phyloP scores from a whole-genome alignment of 352 stramenopile species.

The Pythium myriotylum region DNA sequence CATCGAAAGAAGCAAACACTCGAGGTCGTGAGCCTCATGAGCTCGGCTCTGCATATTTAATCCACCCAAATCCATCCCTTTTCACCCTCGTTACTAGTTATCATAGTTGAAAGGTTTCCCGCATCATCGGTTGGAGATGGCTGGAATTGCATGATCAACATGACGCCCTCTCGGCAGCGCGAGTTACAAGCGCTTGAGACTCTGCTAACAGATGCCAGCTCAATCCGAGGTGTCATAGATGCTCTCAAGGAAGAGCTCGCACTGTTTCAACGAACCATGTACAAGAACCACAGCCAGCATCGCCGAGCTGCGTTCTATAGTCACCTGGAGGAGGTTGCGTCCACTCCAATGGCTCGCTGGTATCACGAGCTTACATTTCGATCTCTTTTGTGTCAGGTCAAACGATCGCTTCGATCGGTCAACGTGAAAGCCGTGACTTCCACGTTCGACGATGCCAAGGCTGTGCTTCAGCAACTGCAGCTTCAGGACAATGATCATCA shows the following conservation, averaged over 20 bases:
- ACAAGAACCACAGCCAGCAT: conserved; percentile 90
- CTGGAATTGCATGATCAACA: conserved; percentile 20
- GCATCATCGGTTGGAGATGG: conserved; percentile 18
- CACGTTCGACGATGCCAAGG: conserved; percentile 41
- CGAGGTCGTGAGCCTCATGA: neutral
- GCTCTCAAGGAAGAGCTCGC: conserved; percentile 56
- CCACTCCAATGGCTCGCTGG: neutral
- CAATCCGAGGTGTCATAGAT: conserved; percentile 38
- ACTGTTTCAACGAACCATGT: conserved; percentile 81
- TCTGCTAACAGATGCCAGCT: conserved; percentile 44
- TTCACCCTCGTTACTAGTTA: conserved; percentile 12
- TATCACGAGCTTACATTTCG: too few relatives aligned
- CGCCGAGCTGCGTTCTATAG: conserved; percentile 81
- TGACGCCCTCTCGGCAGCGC: neutral
- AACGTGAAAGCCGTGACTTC: conserved; percentile 38
- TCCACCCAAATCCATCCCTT: conserved; percentile 6
- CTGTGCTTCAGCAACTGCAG: conserved; percentile 50
- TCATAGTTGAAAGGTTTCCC: conserved; percentile 8
- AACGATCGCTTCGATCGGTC: conserved; percentile 59
- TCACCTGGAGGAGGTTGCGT: conserved; percentile 60
- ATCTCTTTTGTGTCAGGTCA: conserved; percentile 39
- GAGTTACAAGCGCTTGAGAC: conserved; percentile 37
- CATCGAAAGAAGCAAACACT: too few relatives aligned
- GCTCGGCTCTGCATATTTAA: conserved; percentile 31
- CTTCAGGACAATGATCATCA: conserved; percentile 59